Evolutionary conservation across 78 protist species (phyloP), one percentile per base, ranked within the genome.

Genomic region (Cyanophora paradoxa): DNA sequence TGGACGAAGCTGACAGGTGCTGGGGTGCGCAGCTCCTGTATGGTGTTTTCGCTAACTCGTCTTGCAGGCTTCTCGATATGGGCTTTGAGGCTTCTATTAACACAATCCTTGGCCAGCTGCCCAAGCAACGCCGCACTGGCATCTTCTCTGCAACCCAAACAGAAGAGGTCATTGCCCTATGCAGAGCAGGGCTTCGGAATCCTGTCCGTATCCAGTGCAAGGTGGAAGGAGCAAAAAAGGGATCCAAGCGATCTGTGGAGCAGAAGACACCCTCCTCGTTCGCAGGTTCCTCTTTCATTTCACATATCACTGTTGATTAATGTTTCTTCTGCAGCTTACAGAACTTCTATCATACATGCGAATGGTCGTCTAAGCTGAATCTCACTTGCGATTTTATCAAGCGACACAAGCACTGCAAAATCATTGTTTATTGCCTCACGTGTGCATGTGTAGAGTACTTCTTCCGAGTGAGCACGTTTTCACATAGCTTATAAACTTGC

Each of bases 121-220:
- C 95, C 14, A 77, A 78, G 69, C 95, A 90, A 42, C 19, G 95
- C 34, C 66, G 92, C 33, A 90, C 95, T 33, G 95, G 95, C 7
- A 62, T 90, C n/a, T 90, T 90, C 63, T 58, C 79, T 1, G 95
- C 95, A 1, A 90, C 95, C 6, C 90, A 83, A 61, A 86, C 87
- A 1, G 36, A 48, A 1, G 78, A 63, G 24, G 73, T 86, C 19
- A 50, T 3, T 14, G 80, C 75, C 2, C 58, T 75, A 20, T 6
- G 11, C 44, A 37, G 69, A 4, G 81, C 85, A 5, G 92, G 92
- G 28, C 52, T 87, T 79, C 59, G 94, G 19, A 88, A 90, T 64
- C 94, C 94, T 4, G 88, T 87, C 2, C 42, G 50, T 4, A 82
- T 90, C 6, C 22, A 41, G 16, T 72, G 87, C 2, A 22, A 70